These are phyloP conservation scores for Pseudogymnoascus sp. DNA, from an alignment of 2,329 filamentous ascomycete species.

Conservation along the genomic window DNA sequence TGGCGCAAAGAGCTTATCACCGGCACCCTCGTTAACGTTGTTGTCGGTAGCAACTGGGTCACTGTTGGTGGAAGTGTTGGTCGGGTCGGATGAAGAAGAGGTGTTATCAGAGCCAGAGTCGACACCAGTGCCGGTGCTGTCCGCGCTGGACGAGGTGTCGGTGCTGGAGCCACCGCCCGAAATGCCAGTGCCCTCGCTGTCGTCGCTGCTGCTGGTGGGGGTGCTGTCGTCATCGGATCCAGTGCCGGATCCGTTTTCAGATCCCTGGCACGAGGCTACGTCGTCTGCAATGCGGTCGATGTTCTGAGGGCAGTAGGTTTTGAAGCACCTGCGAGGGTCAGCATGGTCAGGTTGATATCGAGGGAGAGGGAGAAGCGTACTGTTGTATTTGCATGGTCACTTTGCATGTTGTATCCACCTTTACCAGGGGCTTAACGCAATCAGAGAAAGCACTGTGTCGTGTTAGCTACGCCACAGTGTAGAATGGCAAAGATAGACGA, in stretches of 20 bases:
- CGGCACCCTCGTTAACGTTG: not conserved
- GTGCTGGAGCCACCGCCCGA: not conserved
- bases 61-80: not conserved
- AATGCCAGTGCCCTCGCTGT: not conserved
- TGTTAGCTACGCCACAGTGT: not conserved
- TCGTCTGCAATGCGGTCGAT: not conserved
- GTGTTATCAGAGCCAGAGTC: not conserved
- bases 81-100: not conserved
- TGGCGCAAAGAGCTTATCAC: not conserved
- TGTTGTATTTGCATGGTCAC: not conserved
- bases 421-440: not conserved
- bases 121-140: not conserved
- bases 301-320: not conserved
- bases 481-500: not conserved
- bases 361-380: not conserved
- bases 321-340: not conserved
- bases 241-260: not conserved
- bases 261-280: not conserved
- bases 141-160: not conserved
- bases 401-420: not conserved
- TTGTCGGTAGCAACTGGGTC: not conserved
- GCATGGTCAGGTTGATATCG: not conserved
- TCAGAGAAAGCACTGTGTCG: not conserved
- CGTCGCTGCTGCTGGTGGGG: not conserved
- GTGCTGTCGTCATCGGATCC: not conserved